Evolutionary conservation across 805 yeast species (phyloP).

Genomic region (Barnettozyma wickerhamii): DNA sequence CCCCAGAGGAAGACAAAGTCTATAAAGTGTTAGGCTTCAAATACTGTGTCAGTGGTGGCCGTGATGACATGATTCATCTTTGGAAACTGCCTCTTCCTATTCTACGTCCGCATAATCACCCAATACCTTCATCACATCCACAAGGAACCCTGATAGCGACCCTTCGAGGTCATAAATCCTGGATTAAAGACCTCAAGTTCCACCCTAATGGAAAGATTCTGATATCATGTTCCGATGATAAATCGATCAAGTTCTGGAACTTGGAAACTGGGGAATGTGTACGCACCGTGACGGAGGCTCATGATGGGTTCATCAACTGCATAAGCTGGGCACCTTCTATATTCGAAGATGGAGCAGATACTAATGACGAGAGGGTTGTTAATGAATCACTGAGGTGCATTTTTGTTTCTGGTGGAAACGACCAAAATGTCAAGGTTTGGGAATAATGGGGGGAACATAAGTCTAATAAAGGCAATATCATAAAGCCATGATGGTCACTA

Average conservation of each 20-base stretch:
- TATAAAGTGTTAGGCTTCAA: constrained; percentile 50
- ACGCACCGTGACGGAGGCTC: constrained; percentile 46
- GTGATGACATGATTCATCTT: constrained; percentile 69
- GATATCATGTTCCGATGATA: constrained; percentile 76
- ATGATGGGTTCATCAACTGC: constrained; percentile 73
- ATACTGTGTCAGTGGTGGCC: constrained; percentile 72
- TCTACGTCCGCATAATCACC: constrained; percentile 48
- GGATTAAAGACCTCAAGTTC: constrained; percentile 69
- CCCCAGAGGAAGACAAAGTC: constrained; percentile 14
- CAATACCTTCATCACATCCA: constrained; percentile 55
- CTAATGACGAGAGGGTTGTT: constrained; percentile 26
- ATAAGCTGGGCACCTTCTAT: constrained; percentile 50
- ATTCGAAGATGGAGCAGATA: constrained; percentile 25
- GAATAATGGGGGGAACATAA: constrained; percentile 35
- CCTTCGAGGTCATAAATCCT: constrained; percentile 73
- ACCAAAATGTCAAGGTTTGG: constrained; percentile 90
- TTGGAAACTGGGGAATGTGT: constrained; percentile 44
- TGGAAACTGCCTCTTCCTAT: constrained; percentile 77
- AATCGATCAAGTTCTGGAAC: constrained; percentile 76
- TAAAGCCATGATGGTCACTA: too few relatives aligned
- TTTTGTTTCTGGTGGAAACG: constrained; percentile 92
- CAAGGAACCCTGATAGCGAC: constrained; percentile 56
- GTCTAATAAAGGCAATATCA: too few relatives aligned
- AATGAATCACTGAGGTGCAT: constrained; percentile 55
- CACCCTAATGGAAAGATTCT: constrained; percentile 76